A percentile compares a stretch with the other conserved stretches of the same genome.
These are phyloP conservation scores for Spathaspora sp. DNA, from an alignment of 805 yeast species.

Conservation along the genomic window DNA sequence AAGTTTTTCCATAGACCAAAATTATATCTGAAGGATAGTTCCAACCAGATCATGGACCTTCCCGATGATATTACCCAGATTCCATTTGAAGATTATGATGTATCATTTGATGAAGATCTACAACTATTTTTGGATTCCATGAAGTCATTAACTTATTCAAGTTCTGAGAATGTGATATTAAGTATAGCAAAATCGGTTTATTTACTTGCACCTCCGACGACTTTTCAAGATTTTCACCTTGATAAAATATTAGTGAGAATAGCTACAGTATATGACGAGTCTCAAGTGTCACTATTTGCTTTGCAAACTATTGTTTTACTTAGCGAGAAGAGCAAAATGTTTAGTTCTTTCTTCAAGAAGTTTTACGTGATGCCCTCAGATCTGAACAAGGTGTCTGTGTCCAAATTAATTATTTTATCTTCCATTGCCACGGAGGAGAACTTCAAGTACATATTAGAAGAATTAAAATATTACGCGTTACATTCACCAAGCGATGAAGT, in stretches of 20 bases:
- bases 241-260: conserved; percentile 48
- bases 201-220: conserved; percentile 55
- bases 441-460: conserved; percentile 50
- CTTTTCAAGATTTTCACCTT: conserved; percentile 46
- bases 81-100: conserved; percentile 25
- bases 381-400: conserved; percentile 33
- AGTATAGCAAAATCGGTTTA: conserved; percentile 55
- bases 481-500: conserved; percentile 13
- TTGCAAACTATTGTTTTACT: conserved; percentile 46
- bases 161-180: conserved; percentile 58
- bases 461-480: conserved; percentile 52
- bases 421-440: conserved; percentile 53
- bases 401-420: conserved; percentile 62
- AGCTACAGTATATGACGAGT: conserved; percentile 21
- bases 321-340: conserved; percentile 28
- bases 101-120: conserved; percentile 53
- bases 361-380: conserved; percentile 63
- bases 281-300: conserved; percentile 27
- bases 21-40: conserved; percentile 26
- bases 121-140: conserved; percentile 49
- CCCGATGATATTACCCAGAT: conserved; percentile 37
- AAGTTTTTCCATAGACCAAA: conserved; percentile 55
- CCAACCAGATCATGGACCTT: conserved; percentile 26
- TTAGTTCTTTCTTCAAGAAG: conserved; percentile 33
- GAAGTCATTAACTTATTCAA: conserved; percentile 43